Evolutionary conservation across 2,329 filamentous ascomycete species (phyloP).

Genomic region (Ambrosiella beaveri): DNA sequence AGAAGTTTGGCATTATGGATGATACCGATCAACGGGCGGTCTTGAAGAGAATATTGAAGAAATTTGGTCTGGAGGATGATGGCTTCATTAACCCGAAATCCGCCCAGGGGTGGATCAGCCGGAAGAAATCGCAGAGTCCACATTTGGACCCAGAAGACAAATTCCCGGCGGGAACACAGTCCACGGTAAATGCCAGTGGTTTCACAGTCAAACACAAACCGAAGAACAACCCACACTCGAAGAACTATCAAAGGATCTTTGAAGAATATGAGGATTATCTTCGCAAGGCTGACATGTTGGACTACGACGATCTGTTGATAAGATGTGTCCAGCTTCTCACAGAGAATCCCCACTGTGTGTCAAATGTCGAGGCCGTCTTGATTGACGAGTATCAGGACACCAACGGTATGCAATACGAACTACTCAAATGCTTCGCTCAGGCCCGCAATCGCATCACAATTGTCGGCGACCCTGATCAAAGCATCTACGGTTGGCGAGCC

Average conservation of each 20-base stretch:
- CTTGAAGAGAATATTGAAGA: slow-evolving; percentile 66
- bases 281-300: slow-evolving; percentile 60
- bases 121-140: slow-evolving; percentile 36
- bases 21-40: slow-evolving; percentile 64
- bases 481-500: slow-evolving; percentile 90
- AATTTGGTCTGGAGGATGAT: slow-evolving; percentile 34
- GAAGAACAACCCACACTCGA: slow-evolving; percentile 21
- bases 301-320: slow-evolving; percentile 85
- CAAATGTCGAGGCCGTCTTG: slow-evolving; percentile 75
- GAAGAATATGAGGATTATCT: slow-evolving; percentile 64
- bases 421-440: slow-evolving; percentile 78
- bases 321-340: slow-evolving; percentile 65
- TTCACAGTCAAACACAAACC: slow-evolving; percentile 18
- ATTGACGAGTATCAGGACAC: slow-evolving; percentile 98
- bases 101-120: slow-evolving; percentile 62
- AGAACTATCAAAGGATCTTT: slow-evolving; percentile 52
- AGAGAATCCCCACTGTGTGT: slow-evolving; percentile 59
- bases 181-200: slow-evolving; percentile 6
- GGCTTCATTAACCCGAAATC: slow-evolving; percentile 45
- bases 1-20: slow-evolving; percentile 83
- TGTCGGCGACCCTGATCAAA: slow-evolving; percentile 92
- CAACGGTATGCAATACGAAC: slow-evolving; percentile 82
- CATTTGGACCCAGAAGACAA: slow-evolving; percentile 1
- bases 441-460: slow-evolving; percentile 64
- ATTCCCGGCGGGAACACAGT: slow-evolving; percentile 1